phyloP scores from a whole-genome alignment of 2,329 filamentous ascomycete species.

The Colletotrichum liaoningense region DNA sequence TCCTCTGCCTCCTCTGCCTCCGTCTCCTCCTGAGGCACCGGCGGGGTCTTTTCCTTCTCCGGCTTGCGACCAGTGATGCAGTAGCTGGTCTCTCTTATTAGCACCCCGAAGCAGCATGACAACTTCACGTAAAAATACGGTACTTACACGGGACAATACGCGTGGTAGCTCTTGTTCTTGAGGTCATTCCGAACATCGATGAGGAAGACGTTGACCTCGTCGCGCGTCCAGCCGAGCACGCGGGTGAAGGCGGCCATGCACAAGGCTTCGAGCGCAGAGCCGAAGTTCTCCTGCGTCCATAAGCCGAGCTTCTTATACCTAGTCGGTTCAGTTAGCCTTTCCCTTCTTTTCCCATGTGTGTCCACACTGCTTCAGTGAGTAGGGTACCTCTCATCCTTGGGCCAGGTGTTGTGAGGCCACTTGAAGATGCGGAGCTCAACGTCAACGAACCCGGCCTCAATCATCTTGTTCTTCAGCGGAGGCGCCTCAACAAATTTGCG shows the following conservation, averaged over 20 bases:
- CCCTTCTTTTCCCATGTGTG: no score
- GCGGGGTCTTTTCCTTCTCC: neutral
- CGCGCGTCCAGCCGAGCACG: slow-evolving; percentile 42
- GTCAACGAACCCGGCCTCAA: slow-evolving; percentile 65
- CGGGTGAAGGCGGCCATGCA: slow-evolving; percentile 44
- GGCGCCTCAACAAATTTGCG: slow-evolving; percentile 40
- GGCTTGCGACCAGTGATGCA: neutral
- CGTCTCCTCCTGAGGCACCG: neutral
- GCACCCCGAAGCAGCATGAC: no score
- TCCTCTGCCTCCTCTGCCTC: no score
- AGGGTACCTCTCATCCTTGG: slow-evolving; percentile 48
- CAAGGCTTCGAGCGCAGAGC: slow-evolving; percentile 44
- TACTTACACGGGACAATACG: slow-evolving; percentile 45
- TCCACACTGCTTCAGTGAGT: no score
- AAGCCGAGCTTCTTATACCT: slow-evolving; percentile 62
- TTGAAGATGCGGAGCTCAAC: slow-evolving; percentile 59
- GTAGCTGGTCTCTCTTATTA: neutral
- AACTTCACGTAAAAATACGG: no score
- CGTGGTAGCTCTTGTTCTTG: slow-evolving; percentile 43
- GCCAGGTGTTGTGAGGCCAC: slow-evolving; percentile 64
- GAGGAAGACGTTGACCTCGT: slow-evolving; percentile 45
- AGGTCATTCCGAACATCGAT: slow-evolving; percentile 46
- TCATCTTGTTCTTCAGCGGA: slow-evolving; percentile 48
- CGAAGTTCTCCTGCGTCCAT: slow-evolving; percentile 43
- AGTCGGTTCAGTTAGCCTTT: slow-evolving; percentile 28